phyloP scores from a whole-genome alignment of 345 rosid species.

The thale cress (Arabidopsis thaliana) region TAIR10.1 NC_003076.8:20308501-20309000 shows the following conservation, averaged over 20 bases:
- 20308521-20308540: conserved; percentile 59
- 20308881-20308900: background rate
- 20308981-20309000: conserved; percentile 54
- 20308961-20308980: conserved; percentile 41
- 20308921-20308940: conserved; percentile 38
- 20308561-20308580: conserved; percentile 85
- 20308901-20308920: background rate
- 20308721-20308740: conserved; percentile 88
- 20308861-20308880: background rate
- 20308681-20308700: conserved; percentile 86
- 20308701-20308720: conserved; percentile 90
- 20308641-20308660: conserved; percentile 81
- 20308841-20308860: background rate
- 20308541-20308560: conserved; percentile 94
- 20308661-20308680: conserved; percentile 87
- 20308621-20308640: conserved; percentile 81
- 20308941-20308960: conserved; percentile 52
- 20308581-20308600: conserved; percentile 86
- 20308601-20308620: conserved; percentile 96
- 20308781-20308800: conserved; percentile 88
- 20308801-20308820: conserved; percentile 85
- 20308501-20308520: background rate
- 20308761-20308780: conserved; percentile 86
- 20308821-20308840: conserved; percentile 60
- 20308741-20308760: conserved; percentile 62